These are phyloP conservation scores for Claviceps digitariae DNA, from an alignment of 2,329 filamentous ascomycete species.

Conservation along the genomic window DNA sequence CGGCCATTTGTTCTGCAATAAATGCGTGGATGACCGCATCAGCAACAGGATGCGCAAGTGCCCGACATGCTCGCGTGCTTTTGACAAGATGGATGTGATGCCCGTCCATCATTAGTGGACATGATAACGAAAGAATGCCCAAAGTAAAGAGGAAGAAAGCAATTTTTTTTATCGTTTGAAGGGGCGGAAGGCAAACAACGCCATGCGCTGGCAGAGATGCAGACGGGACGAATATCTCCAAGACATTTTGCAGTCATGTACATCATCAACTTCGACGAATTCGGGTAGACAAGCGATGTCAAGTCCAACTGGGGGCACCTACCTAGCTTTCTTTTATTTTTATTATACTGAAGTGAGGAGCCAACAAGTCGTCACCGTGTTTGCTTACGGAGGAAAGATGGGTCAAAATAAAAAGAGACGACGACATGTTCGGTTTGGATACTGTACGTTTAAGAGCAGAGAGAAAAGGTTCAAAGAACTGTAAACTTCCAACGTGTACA, in stretches of 20 bases:
- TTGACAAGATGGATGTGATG: slow-evolving; percentile 87
- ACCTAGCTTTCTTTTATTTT: not conserved
- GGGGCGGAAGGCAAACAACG: not conserved
- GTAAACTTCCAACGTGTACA: slow-evolving; percentile 10
- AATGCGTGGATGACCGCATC: slow-evolving; percentile 80
- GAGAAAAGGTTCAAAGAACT: slow-evolving; percentile 2
- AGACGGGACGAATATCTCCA: not conserved
- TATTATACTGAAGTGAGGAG: not conserved
- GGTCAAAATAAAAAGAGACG: not conserved
- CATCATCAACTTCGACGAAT: not conserved
- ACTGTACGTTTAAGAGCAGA: slow-evolving; percentile 13
- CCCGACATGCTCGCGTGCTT: slow-evolving; percentile 82
- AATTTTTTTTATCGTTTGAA: not conserved
- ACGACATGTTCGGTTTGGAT: slow-evolving; percentile 10
- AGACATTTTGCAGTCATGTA: not conserved
- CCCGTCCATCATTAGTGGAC: slow-evolving; percentile 39
- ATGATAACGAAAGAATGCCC: not conserved
- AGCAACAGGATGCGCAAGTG: slow-evolving; percentile 88
- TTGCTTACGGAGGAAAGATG: not conserved
- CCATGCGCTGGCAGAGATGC: not conserved
- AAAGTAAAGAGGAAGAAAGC: not conserved
- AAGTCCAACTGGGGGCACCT: not conserved
- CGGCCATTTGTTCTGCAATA: slow-evolving; percentile 85
- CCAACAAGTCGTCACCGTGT: not conserved
- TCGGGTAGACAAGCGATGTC: not conserved